Evolutionary conservation across 1,139 yeast genomes (phyloP), one percentile per base, ranked within the genome.

Genomic region (Candida dubliniensis): DNA sequence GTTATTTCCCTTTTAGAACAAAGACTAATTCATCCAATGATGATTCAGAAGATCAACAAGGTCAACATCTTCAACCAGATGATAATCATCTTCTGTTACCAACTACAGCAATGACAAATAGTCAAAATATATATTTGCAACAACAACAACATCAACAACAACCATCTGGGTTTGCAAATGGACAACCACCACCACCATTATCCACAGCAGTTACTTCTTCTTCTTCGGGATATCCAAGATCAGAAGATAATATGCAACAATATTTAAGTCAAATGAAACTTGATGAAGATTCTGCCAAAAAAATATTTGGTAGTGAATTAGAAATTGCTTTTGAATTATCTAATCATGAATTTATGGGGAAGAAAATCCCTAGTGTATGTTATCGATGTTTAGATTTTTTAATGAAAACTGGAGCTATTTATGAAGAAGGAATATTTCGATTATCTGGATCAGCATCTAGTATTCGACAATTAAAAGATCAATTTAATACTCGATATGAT

Each of bases 381-480:
- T 86, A 69, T 57, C 71, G 96, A 47, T 89, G 96, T 57, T 62
- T 93, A 36, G 88, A 82, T 47, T 86, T 77, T 54, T 70, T 93
- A 40, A 75, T 78, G 43, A 76, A 72, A 39, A 77, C 84, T 18
- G 82, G 87, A 9, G 96, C 96, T 0, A 71, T 86, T 14, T 79
- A 79, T 50, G 96, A 89, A 61, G 96, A 91, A 59, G 99, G 99
- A 3, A 79, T 93, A 2, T 93, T 93, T 67, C 74, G 99, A 50
- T 70, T 91, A 45, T 88, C 95, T 63, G 99, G 99, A 2, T 87
- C 96, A 30, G 87, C 93, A 43, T 78, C 91, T 0, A 76, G 84
- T 39, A 88, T 93, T 24, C 78, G 87, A 46, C 78, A 75, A 34
- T 73, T 93, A 38, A 88, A 87, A 56, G 88, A 83, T 34, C 73